Evolutionary conservation across 2,329 filamentous ascomycete genomes (phyloP), one percentile per base, ranked within the genome.

Genomic region (Periconia sp.): DNA sequence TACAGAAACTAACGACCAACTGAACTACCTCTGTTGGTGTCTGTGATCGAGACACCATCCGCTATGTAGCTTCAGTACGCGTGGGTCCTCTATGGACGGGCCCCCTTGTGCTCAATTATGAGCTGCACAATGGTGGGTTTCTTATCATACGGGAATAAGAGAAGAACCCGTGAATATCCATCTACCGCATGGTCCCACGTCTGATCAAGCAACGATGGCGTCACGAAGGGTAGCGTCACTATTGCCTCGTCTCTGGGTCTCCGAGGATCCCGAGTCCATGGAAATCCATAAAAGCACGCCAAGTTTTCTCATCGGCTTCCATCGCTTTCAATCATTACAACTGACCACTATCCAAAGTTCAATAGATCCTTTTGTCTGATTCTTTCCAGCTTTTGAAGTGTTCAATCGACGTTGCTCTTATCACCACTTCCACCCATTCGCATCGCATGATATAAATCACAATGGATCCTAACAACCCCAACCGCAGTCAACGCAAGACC

Each of bases 391-490:
- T 17, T 33, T 33, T 23, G 10, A 46, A 6, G 7, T n/a, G 14
- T 7, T 46, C 15, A 27, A 27, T 27, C 23, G 8, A 27, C 23
- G 8, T 27, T 27, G 23, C 23, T 27, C 23, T 27, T 27, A 27
- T 3, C 23, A 27, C 31, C 30, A 7, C 10, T 27, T 9, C 9
- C 19, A 17, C 11, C 27, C 3, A 46, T 13, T 46, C 18, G 27
- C 13, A n/a, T 37, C 33, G 33, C 33, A n/a, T 14, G 14, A 30
- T 27, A 27, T 5, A 27, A 27, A 27, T 27, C 18, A 57, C 33
- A 13, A 77, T 77, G 73, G 82, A 85, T 61, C 76, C 77, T 9
- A 77, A 77, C 5, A 82, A 80, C 54, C 78, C 79, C 10, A 82
- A 84, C 58, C 79, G 80, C 49, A 64, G 79, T 44, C 66, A 69